A percentile compares a stretch with the other conserved stretches of the same genome.
Conservation (phyloP, 352 stramenopile species). For the Phytopythium oedochilum region DNA sequence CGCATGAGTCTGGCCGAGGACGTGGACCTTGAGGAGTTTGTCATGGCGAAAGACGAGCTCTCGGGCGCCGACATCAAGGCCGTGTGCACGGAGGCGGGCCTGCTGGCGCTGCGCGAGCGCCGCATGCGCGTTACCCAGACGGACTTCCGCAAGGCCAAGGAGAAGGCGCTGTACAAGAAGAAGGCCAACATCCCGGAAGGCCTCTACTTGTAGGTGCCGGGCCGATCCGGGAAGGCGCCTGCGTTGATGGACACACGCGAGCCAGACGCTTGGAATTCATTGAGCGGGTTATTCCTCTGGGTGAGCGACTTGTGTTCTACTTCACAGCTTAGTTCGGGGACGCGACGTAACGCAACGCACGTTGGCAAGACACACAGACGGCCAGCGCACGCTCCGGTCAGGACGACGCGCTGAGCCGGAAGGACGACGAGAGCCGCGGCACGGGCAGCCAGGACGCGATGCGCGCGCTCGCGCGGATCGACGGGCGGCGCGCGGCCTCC, state of each 20-base stretch:
- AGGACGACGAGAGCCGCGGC: constrained; percentile 12
- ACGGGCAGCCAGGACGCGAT: constrained; percentile 31
- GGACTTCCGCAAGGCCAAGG: constrained; percentile 99
- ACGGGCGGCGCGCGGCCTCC: constrained; percentile 3
- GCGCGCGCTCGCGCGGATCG: constrained; percentile 11
- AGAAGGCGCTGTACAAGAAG: constrained; percentile 99
- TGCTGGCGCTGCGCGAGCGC: constrained; percentile 98
- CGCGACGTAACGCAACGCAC: background rate
- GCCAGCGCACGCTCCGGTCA: background rate
- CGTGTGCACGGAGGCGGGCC: constrained; percentile 99
- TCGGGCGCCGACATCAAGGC: constrained; percentile 99
- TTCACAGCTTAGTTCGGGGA: background rate
- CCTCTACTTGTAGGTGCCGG: constrained; percentile 93
- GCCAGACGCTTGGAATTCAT: background rate
- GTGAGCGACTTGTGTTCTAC: background rate
- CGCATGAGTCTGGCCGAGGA: constrained; percentile 98
- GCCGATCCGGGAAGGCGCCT: too few relatives aligned
- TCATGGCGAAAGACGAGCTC: constrained; percentile 99
- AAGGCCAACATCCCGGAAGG: constrained; percentile 99
- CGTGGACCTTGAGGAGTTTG: constrained; percentile 99
- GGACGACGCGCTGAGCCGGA: constrained; percentile 13
- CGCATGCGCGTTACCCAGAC: constrained; percentile 99
- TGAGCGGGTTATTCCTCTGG: background rate
- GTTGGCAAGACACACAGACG: background rate
- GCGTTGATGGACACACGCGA: too few relatives aligned